Evolutionary conservation across 805 yeast genomes (phyloP), one percentile per base, ranked within the genome.

Genomic region (Cyberlindnera euphorbiae): DNA sequence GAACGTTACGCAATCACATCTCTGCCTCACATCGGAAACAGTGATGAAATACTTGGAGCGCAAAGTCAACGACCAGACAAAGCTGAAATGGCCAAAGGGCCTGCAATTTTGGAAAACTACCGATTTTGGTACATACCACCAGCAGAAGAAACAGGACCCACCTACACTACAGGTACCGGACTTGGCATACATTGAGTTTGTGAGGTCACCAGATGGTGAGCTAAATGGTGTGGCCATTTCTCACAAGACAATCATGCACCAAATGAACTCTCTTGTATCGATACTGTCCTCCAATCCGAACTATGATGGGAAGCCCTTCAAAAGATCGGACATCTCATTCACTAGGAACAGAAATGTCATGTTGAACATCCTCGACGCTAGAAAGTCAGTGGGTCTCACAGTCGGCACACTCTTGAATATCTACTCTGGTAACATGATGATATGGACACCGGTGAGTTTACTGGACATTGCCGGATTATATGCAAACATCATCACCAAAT

Each of bases 161-260:
- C 86, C 89, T 1, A 75, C 83, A 0, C 61, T 79, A 30, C 85
- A 82, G 46, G 75, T 79, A 1, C 85, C 89, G 1, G 94, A 86
- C 52, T 63, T 93, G 40, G 96, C 97, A 0, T 93, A 93, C 52
- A 89, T 93, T 11, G 98, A 93, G 61, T 93, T 83, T 53, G 77
- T 93, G 1, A 75, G 89, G 48, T 82, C 94, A 2, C 94, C 97
- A 0, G 75, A 84, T 18, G 97, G 97, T 3, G 94, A 89, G 46
- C 62, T 88, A 24, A 69, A 96, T 39, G 99, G 99, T 13, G 95
- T 93, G 24, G 96, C 94, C 1, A 73, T 93, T 55, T 83, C 93
- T 17, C 97, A 93, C 56, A 68, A 86, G 41, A 88, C 96, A 0
- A 74, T 93, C 6, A 71, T 83, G 55, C 90, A 86, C 47, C 98